Evolutionary conservation across 495 filamentous ascomycete genomes (phyloP).

Genomic region (Letharia columbiana): DNA sequence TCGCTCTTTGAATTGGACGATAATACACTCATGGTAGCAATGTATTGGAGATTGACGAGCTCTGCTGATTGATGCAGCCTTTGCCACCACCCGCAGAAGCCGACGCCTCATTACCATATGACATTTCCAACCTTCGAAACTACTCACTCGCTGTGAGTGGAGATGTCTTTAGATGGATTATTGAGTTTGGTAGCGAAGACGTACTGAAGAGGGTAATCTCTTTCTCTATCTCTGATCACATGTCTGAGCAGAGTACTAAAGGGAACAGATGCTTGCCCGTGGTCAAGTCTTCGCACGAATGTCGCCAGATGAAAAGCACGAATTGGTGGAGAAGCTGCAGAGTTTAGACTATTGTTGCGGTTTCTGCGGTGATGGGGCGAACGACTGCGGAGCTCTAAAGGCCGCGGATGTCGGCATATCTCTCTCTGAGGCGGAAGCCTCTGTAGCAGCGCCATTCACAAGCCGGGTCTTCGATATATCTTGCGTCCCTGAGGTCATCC

Average conservation of each 20-base stretch:
- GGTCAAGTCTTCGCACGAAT: constrained; percentile 96
- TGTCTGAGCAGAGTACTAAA: constrained; percentile 1
- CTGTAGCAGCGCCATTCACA: constrained; percentile 95
- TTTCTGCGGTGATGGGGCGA: constrained; percentile 97
- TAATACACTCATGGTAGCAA: constrained; percentile 57
- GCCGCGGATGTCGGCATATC: constrained; percentile 99
- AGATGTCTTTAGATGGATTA: constrained; percentile 92
- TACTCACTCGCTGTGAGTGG: constrained; percentile 86
- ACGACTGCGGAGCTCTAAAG: constrained; percentile 96
- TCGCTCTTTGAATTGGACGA: constrained; percentile 64
- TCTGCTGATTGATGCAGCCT: constrained; percentile 48
- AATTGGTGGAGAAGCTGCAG: constrained; percentile 93
- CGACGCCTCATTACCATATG: constrained; percentile 79
- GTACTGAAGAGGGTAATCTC: constrained; percentile 57
- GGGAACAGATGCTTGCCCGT: constrained; percentile 66
- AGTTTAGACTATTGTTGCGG: constrained; percentile 92
- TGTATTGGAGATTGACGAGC: not conserved
- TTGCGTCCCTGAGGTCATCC: constrained; percentile 89
- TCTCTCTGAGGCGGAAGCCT: constrained; percentile 94
- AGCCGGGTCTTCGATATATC: constrained; percentile 93
- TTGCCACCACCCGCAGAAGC: constrained; percentile 54
- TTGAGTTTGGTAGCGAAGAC: constrained; percentile 77
- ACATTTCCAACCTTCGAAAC: constrained; percentile 64
- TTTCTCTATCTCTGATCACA: not conserved
- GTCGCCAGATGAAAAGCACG: constrained; percentile 98